Conservation (phyloP, 345 rosid genomes). For the Euphorbia lathyris region DNA sequence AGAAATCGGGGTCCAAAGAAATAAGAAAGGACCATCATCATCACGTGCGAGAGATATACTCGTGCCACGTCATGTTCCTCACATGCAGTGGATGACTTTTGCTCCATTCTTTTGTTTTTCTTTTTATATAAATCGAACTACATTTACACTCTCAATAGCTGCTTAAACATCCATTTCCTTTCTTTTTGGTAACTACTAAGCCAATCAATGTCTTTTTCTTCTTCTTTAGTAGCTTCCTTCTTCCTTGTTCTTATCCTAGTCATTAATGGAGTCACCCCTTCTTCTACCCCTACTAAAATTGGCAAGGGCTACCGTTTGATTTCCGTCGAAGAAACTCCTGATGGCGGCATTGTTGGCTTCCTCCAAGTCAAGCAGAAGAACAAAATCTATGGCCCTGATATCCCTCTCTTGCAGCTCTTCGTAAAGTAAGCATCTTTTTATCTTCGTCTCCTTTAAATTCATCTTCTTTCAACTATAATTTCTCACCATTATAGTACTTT, state of each 20-base stretch:
- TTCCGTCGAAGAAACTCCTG: conserved; percentile 68
- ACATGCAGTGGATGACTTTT: not conserved
- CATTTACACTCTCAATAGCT: not conserved
- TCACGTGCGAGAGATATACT: conserved; percentile 9
- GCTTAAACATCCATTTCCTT: not conserved
- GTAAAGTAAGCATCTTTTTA: conserved; percentile 56
- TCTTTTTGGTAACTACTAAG: not conserved
- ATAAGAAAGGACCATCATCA: conserved; percentile 3
- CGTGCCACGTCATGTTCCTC: conserved; percentile 6
- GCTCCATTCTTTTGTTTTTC: not conserved
- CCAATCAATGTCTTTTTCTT: conserved; percentile 16
- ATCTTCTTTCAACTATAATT: not conserved
- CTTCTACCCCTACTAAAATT: conserved; percentile 41
- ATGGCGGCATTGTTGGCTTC: conserved; percentile 68
- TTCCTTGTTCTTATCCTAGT: conserved; percentile 32
- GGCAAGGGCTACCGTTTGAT: conserved; percentile 88
- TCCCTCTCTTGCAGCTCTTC: conserved; percentile 65
- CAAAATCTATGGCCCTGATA: conserved; percentile 79
- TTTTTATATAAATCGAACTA: not conserved
- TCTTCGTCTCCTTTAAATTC: not conserved
- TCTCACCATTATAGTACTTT: not conserved
- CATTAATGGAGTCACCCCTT: conserved; percentile 26
- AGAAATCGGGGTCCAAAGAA: not conserved
- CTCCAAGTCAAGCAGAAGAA: conserved; percentile 79
- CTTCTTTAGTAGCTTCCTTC: not conserved